Evolutionary conservation across 192 early-diverging fungal species (phyloP).

Genomic region (Dissophora ornata): DNA sequence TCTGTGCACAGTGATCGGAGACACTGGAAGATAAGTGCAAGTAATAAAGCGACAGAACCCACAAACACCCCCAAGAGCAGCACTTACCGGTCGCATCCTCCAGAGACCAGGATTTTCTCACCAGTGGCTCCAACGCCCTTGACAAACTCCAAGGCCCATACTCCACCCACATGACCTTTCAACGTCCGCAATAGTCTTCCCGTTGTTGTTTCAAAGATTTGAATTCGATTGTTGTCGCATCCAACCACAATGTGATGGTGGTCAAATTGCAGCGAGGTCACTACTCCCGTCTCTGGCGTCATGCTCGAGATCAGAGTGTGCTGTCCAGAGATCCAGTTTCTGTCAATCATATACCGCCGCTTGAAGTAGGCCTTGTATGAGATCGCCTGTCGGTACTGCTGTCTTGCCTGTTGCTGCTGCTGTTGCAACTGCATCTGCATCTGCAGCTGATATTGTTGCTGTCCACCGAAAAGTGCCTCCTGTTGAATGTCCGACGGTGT

Average conservation of each 20-base stretch:
- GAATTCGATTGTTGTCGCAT: conserved; percentile 91
- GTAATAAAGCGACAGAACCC: too few species aligned
- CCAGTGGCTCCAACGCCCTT: conserved; percentile 64
- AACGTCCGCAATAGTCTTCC: conserved; percentile 79
- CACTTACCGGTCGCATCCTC: conserved; percentile 92
- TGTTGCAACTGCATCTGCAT: background rate
- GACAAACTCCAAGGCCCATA: conserved; percentile 95
- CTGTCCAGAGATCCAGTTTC: conserved; percentile 64
- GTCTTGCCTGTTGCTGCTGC: conserved; percentile 4
- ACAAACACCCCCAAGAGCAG: too few species aligned
- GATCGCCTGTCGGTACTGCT: conserved; percentile 17
- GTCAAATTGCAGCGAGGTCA: conserved; percentile 97
- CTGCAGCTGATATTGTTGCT: background rate
- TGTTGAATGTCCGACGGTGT: background rate
- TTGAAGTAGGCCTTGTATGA: conserved; percentile 67
- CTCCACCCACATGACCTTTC: conserved; percentile 91
- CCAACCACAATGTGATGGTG: conserved; percentile 92
- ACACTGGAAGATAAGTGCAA: too few species aligned
- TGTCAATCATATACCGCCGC: conserved; percentile 62
- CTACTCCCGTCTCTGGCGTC: conserved; percentile 69
- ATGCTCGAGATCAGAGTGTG: conserved; percentile 54
- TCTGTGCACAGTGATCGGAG: too few species aligned
- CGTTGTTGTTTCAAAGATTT: conserved; percentile 88
- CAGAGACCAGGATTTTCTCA: conserved; percentile 87
- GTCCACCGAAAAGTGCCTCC: background rate